A percentile compares a stretch with the other conserved stretches of the same genome.
These are phyloP conservation scores for Fusarium sp. DNA, from an alignment of 2,329 filamentous ascomycete species.

Conservation along the genomic window DNA sequence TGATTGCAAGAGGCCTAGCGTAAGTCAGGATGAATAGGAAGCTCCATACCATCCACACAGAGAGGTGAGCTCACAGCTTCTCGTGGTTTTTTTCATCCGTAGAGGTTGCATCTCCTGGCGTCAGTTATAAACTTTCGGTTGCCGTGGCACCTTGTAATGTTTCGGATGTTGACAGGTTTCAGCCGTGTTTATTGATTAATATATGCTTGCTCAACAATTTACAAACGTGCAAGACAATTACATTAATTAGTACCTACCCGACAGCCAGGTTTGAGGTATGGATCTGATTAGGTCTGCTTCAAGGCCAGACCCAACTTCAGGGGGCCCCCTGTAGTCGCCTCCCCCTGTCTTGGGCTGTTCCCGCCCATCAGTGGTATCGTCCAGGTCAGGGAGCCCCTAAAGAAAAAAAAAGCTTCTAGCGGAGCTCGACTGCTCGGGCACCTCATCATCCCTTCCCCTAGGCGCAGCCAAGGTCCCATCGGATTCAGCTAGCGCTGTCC, in stretches of 20 bases:
- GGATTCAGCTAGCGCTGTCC: slow-evolving; percentile 29
- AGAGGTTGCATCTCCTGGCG: slow-evolving; percentile 8
- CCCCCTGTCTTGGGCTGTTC: slow-evolving; percentile 26
- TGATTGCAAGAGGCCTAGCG: slow-evolving; percentile 38
- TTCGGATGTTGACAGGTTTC: slow-evolving; percentile 14
- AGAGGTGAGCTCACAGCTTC: slow-evolving; percentile 4
- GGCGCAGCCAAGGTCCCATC: background rate
- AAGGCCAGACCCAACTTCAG: slow-evolving; percentile 1
- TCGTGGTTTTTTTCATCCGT: background rate
- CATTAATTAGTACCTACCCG: background rate
- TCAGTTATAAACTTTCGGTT: slow-evolving; percentile 18
- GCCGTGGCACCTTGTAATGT: slow-evolving; percentile 18
- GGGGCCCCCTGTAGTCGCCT: slow-evolving; percentile 27
- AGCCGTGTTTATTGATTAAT: background rate
- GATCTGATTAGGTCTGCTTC: background rate
- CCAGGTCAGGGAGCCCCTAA: slow-evolving; percentile 30
- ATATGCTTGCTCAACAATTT: slow-evolving; percentile 15
- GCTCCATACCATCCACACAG: slow-evolving; percentile 9
- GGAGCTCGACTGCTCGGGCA: slow-evolving; percentile 14
- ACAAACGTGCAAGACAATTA: background rate
- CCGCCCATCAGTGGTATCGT: background rate
- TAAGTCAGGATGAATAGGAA: slow-evolving; percentile 10
- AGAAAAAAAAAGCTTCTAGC: slow-evolving; percentile 38
- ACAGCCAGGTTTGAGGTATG: background rate
- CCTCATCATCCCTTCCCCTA: slow-evolving; percentile 27